Percentiles rank a stretch among this genome's conserved stretches.
These are phyloP conservation scores for Edaphochlamys debaryana DNA, from an alignment of 139 green algal species.

Conservation along the genomic window DNA sequence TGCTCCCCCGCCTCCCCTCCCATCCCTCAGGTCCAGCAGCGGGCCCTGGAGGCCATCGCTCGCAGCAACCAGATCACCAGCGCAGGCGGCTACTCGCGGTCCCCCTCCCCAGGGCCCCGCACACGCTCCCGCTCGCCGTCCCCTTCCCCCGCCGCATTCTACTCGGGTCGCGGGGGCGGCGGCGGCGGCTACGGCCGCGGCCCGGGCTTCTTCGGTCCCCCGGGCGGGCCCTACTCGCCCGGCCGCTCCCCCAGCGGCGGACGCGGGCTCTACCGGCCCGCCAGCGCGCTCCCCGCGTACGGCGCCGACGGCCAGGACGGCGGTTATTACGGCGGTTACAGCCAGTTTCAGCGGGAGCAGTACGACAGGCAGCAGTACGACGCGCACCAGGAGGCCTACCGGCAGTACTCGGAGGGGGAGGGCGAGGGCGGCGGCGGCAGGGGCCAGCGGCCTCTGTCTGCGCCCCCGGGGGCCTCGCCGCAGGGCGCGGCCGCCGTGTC, in stretches of 20 bases:
- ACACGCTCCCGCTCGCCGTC: constrained; percentile 1
- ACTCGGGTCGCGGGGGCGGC: too few species aligned
- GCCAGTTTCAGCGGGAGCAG: too few species aligned
- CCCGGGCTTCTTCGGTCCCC: not conserved
- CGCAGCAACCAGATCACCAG: constrained; percentile 26
- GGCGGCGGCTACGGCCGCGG: not conserved
- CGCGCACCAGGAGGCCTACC: too few species aligned
- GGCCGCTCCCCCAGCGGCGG: not conserved
- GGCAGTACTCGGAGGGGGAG: not conserved
- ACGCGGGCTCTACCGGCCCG: not conserved
- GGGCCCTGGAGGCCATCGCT: constrained; percentile 43
- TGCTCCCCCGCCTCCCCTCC: too few species aligned
- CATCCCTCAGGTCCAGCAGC: constrained; percentile 31
- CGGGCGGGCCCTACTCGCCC: not conserved
- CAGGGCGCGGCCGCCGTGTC: too few species aligned
- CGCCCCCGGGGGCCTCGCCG: not conserved
- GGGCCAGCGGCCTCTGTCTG: constrained; percentile 18
- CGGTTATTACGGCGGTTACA: not conserved
- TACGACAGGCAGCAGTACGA: not conserved
- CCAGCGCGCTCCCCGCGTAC: constrained; percentile 1
- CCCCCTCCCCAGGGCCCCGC: not conserved
- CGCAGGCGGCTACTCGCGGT: not conserved
- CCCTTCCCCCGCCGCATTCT: constrained; percentile 16
- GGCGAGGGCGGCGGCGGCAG: not conserved
- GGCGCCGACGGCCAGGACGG: not conserved